Evolutionary conservation across 2,329 filamentous ascomycete species (phyloP), one percentile per base, ranked within the genome.

Genomic region (Ophiognomonia clavigignenti-juglandacearum): DNA sequence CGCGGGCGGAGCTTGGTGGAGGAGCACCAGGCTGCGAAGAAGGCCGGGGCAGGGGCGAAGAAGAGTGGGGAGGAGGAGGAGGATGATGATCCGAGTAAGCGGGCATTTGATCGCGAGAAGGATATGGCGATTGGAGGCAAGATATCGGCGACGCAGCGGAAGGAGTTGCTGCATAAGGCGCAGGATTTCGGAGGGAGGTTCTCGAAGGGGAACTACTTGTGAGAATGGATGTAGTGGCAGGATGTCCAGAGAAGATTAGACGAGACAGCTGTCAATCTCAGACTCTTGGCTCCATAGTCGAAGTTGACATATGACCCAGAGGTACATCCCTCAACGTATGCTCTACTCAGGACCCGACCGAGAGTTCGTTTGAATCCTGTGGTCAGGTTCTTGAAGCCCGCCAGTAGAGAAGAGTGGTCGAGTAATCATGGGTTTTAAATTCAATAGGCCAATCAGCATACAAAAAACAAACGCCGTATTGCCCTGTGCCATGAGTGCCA

Each of bases 51-150:
- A 56, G 46, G 45, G 39, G 41, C 39, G 31, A 48, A 39, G n/a
- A 55, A 19, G 52, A 46, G 47, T 68, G 68, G 53, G 6, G 67
- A 61, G 6, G 71, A 77, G 16, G 81, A 83, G 53, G 81, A 88
- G 53, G 88, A 93, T 19, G 92, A 96, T 66, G 91, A 97, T 62
- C 92, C 93, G 1, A 96, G 89, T 64, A 85, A 86, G 66, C 76
- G 92, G 51, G 85, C 81, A 0, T 97, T 97, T 66, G 89, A 96
- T 68, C 78, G 83, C 53, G 88, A 96, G 64, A 97, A 96, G 70
- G 93, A 97, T 64, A 96, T 97, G 81, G 85, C 81, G 32, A 69
- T 88, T 3, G 84, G 85, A 8, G 80, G 81, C 16, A 82, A 80
- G 58, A 81, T 96, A 44, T 85, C 82, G 22, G 72, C 82, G 54